Evolutionary conservation across 129 eudicot species (phyloP), one percentile per base, ranked within the genome.

Genomic region (Kitagawia praeruptora): DNA sequence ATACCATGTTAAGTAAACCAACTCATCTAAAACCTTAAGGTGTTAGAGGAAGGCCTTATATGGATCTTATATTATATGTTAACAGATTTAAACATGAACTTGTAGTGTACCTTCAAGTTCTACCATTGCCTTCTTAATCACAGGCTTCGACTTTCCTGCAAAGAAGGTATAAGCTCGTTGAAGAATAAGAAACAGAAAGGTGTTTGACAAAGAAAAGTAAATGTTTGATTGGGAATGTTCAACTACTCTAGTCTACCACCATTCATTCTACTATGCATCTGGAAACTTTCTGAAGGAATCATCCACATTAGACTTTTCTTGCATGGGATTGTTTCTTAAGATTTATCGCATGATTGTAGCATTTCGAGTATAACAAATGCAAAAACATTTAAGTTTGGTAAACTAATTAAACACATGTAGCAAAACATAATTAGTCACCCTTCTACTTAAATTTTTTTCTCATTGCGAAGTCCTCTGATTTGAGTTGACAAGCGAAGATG

Each of bases 91-190:
- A 61, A 11, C 11, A 27, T 56, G n/a, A 44, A 49, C 75, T 14
- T 51, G 67, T 49, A 25, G 11, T 47, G 79, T 74, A 95, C 97
- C 98, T 73, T 96, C 97, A 8, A 96, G 99, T 82, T 96, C 99
- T 80, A 96, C 99, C 97, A 96, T 88, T 84, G 99, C 99, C 84
- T 96, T 96, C 88, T 96, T 96, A 54, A 96, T 90, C 91, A 92
- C 99, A 6, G 98, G 98, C 89, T 96, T 96, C 82, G 82, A 92
- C 81, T 92, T 92, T 38, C 99, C 99, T 96, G 87, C 84, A 88
- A 78, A 78, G 53, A 58, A 75, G 28, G 67, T 67, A 61, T 64
- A 34, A 61, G 69, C 16, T 61, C 19, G 7, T 70, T 74, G 18
- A 25, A 63, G 39, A 78, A 63, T 61, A 25, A 78, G 27, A 63